Evolutionary conservation across 768 basidiomycete species (phyloP).

Genomic region (Suillus plorans): DNA sequence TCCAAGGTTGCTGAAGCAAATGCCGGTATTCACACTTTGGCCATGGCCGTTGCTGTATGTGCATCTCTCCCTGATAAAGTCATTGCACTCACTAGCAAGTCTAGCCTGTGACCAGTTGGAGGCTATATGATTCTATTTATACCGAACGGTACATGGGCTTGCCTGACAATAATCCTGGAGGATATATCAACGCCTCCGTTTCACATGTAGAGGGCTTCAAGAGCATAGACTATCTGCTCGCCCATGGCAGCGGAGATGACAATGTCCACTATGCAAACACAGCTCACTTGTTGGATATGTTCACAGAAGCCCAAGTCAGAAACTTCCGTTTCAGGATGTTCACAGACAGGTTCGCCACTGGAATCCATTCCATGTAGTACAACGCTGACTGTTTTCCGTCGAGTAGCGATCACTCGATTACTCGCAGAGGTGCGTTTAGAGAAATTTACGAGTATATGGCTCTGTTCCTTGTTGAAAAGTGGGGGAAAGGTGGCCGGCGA

Average conservation of each 20-base stretch:
- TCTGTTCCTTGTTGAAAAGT: conserved; percentile 83
- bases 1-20: conserved; percentile 90
- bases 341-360: conserved; percentile 75
- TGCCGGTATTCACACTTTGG: conserved; percentile 86
- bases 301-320: conserved; percentile 73
- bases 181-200: conserved; percentile 90
- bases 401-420: conserved; percentile 78
- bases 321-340: conserved; percentile 92
- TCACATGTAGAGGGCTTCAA: conserved; percentile 86
- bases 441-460: conserved; percentile 90
- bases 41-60: conserved; percentile 87
- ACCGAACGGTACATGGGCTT: conserved; percentile 97
- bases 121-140: conserved; percentile 87
- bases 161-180: conserved; percentile 72
- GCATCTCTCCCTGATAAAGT: conserved; percentile 1
- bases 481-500: conserved; percentile 79
- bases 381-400: conserved; percentile 9
- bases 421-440: conserved; percentile 68
- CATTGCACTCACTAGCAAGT: conserved; percentile 13
- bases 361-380: conserved; percentile 1
- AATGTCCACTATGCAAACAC: conserved; percentile 95
- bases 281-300: conserved; percentile 90
- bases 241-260: conserved; percentile 94
- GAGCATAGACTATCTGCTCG: conserved; percentile 77
- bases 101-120: conserved; percentile 88